Evolutionary conservation across 1,284 basidiomycete genomes (phyloP).

Genomic region (Boletus sp.): DNA sequence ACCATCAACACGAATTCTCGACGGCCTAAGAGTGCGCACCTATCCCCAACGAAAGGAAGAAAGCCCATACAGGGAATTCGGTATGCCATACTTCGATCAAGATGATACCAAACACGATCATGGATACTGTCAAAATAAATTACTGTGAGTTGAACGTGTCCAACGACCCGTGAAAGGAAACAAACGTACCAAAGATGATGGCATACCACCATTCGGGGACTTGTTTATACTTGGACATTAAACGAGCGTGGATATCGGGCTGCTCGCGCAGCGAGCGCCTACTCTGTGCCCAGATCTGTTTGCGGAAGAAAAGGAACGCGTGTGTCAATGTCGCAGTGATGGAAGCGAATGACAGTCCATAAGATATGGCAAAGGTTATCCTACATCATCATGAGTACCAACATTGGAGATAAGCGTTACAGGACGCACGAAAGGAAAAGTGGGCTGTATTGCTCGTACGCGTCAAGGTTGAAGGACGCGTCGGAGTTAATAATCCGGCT

Average conservation of each 20-base stretch:
- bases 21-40: conserved; percentile 4
- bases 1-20: neutral
- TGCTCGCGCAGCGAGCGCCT: conserved; percentile 57
- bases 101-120: conserved; percentile 56
- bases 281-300: conserved; percentile 54
- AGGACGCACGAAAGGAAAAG: conserved; percentile 66
- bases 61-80: conserved; percentile 55
- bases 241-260: conserved; percentile 70
- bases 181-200: conserved; percentile 38
- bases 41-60: conserved; percentile 38
- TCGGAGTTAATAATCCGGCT: conserved; percentile 57
- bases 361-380: conserved; percentile 60
- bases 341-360: conserved; percentile 65
- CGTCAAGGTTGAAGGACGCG: conserved; percentile 54
- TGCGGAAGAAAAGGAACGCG: conserved; percentile 64
- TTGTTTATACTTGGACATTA: conserved; percentile 70
- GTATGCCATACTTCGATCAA: conserved; percentile 55
- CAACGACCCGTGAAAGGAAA: neutral
- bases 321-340: conserved; percentile 69
- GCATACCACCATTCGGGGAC: conserved; percentile 74
- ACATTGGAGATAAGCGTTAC: neutral
- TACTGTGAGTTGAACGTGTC: neutral
- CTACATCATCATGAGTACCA: conserved; percentile 3
- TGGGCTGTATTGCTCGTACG: conserved; percentile 79
- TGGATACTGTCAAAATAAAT: conserved; percentile 28